Base-by-base conservation (phyloP, 2,329 filamentous ascomycete species). In the Beauveria brongniartii region DNA sequence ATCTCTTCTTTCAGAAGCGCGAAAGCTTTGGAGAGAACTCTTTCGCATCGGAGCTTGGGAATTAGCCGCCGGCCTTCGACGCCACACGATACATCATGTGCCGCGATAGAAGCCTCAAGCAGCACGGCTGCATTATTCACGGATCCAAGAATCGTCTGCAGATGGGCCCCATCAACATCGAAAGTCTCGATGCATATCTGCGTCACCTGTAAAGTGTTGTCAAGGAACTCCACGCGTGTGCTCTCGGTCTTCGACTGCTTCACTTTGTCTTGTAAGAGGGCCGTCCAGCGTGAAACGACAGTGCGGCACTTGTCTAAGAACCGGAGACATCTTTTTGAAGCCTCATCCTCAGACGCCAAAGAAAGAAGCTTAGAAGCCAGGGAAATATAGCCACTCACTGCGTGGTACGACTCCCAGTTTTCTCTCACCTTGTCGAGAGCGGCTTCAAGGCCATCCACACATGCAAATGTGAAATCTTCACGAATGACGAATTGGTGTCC, bases 351-450 rank as follows among this genome's bases (percentile, higher is more conserved):
- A 10, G 22, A 14, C 6, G 59, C 37, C 1, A 61, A 18, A 14
- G 59, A 56, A 5, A 57, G 6, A 3, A 61, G 41, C 6, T 28
- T 24, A 7, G 26, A 18, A 12, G 40, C 26, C 7, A 61, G 20
- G 2, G 46, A 8, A 37, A 51, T 37, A 10, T 57, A 26, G 3
- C 46, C 28, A n/a, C n/a, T 37, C 3, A 57, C 18, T 8, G 59
- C 59, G 22, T 43, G 22, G 24, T 55, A 51, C 1, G 59, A 43
- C 24, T 61, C 52, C 59, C 59, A 61, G 10, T 61, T 61, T 1
- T 55, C 43, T 10, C 34, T 30, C 2, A 53, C 44, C 10, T 30
- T 55, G 20, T 44, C 24, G 18, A 61, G 37, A 14, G 44, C 10
- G 10, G 22, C 2, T 14, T 52, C 44, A 5, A 61, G 34, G 6